Evolutionary conservation across 148 eudicot species (phyloP), one percentile per base, ranked within the genome.

Genomic region (Camellia sinensis): DNA sequence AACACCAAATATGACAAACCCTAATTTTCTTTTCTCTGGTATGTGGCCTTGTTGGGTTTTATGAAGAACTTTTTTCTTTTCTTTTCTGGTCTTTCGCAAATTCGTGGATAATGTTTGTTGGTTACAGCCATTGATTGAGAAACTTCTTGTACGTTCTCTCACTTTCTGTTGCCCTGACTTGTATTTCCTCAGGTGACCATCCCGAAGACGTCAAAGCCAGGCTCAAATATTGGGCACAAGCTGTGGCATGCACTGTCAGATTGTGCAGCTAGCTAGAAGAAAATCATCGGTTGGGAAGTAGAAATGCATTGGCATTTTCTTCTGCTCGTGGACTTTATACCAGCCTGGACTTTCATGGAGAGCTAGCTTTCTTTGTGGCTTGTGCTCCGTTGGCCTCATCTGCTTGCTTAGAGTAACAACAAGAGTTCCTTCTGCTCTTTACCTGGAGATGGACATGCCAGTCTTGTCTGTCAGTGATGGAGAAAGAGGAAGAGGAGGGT

Each of bases 171-270:
- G 45, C 43, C n/a, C 8, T 29, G 37, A 29, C 45, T 29, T 22
- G 7, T 46, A 43, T 41, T 72, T 5, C 22, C 78, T 64, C 78
- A 91, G 94, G 94, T 76, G 94, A 91, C 67, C 86, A 88, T 83
- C 92, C 91, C 0, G 94, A 91, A 77, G 94, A 89, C 74, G 94
- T 91, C 11, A 91, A 91, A 86, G 94, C 91, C 7, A 88, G 94
- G 78, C 82, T 91, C 37, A 91, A 89, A 81, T 91, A 71, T 70
- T 91, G 94, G 94, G 94, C 94, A 14, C 91, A 91, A 76, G 89
- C 94, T 0, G 92, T 91, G 71, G 94, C 94, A 2, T 91, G 94
- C 79, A 91, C 94, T 0, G 90, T 91, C 40, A 87, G 64, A 81
- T 78, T 91, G 41, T 91, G 94, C 88, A 90, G 75, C 85, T 90